Evolutionary conservation across 2,329 filamentous ascomycete species (phyloP).

Genomic region (Bipolaris sorokiniana): DNA sequence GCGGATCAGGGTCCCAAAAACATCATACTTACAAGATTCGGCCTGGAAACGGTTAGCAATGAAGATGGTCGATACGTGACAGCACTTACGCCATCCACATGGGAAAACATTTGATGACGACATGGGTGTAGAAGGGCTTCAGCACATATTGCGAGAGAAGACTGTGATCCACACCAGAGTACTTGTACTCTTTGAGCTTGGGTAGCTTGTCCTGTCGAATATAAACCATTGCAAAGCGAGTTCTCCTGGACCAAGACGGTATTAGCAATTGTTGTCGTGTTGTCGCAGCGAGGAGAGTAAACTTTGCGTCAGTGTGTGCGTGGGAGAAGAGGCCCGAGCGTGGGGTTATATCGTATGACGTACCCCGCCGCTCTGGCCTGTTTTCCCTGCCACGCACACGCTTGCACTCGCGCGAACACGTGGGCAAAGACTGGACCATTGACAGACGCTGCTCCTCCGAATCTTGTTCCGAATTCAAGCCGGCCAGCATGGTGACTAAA

Average conservation of each 20-base stretch:
- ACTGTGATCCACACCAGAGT: conserved; percentile 89
- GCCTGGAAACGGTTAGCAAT: conserved; percentile 39
- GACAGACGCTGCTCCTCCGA: neutral
- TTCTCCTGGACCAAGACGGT: conserved; percentile 5
- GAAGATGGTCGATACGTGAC: neutral
- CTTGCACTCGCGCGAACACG: neutral
- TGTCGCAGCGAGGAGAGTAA: conserved; percentile 16
- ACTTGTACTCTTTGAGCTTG: conserved; percentile 93
- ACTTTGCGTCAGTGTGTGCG: conserved; percentile 15
- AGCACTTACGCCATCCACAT: conserved; percentile 85
- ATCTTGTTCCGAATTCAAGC: neutral
- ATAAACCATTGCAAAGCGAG: conserved; percentile 74
- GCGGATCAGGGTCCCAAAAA: neutral
- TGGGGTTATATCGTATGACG: conserved; percentile 40
- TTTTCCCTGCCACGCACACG: conserved; percentile 3
- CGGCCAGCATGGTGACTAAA: neutral
- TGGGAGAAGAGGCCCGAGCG: conserved; percentile 28
- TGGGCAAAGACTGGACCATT: neutral
- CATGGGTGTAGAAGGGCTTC: conserved; percentile 96
- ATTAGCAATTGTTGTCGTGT: conserved; percentile 15
- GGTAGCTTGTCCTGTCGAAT: conserved; percentile 89
- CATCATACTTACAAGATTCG: conserved; percentile 46
- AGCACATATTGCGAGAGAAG: conserved; percentile 89
- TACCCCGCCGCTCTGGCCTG: conserved; percentile 21
- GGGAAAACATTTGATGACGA: conserved; percentile 93